Percentiles rank a stretch among this genome's conserved stretches.
Conservation (phyloP, 164 flowering plant species). For the Stephania yunnanensis region DNA sequence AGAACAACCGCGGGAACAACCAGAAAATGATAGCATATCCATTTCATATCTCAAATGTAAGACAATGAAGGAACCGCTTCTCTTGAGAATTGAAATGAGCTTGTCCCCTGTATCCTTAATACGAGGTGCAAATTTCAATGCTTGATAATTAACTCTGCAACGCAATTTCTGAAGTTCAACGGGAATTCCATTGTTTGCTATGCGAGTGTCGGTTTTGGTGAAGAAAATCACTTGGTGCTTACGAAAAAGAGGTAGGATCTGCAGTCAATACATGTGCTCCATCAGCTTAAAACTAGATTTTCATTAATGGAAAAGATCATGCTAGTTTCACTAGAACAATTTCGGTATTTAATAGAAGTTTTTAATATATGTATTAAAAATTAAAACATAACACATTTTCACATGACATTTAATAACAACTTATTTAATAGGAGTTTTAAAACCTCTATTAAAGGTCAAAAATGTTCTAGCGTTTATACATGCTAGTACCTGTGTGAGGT, state of each 20-base stretch:
- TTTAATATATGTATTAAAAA: too few relatives aligned
- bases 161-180: conserved; percentile 58
- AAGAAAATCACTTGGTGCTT: conserved; percentile 58
- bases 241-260: conserved; percentile 66
- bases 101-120: conserved; percentile 67
- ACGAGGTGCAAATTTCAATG: conserved; percentile 62
- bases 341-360: too few relatives aligned
- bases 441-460: too few relatives aligned
- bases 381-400: too few relatives aligned
- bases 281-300: not conserved
- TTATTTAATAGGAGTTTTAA: too few relatives aligned
- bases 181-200: conserved; percentile 73
- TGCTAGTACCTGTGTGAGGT: conserved; percentile 61
- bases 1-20: conserved; percentile 76
- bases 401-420: too few relatives aligned
- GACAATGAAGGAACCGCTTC: conserved; percentile 59
- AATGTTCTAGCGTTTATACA: too few relatives aligned
- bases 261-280: conserved; percentile 21
- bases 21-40: conserved; percentile 91
- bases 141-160: conserved; percentile 73
- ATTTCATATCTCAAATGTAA: conserved; percentile 84
- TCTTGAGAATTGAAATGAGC: conserved; percentile 44
- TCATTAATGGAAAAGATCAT: not conserved
- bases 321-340: too few relatives aligned
- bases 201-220: conserved; percentile 73